These are phyloP conservation scores for Microsporum canis DNA, from an alignment of 2,329 filamentous ascomycete species.

Conservation along the genomic window DNA sequence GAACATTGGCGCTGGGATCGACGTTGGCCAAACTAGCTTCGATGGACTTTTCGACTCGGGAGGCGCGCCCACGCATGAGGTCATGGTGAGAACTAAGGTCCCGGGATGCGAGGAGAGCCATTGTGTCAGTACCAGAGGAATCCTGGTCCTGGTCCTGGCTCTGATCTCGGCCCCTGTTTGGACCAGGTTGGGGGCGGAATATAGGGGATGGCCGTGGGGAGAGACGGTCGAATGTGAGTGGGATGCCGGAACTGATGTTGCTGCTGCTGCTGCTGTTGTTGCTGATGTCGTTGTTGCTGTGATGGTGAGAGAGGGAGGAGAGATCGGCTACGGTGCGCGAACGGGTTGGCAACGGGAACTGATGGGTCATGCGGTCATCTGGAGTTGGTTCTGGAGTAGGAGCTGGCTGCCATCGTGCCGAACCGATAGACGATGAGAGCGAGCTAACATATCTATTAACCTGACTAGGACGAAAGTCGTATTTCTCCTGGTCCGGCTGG, in stretches of 20 bases:
- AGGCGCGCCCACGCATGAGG: constrained; percentile 15
- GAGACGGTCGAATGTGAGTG: not conserved
- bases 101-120: not conserved
- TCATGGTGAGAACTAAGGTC: not conserved
- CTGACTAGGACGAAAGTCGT: not conserved
- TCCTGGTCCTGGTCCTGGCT: not conserved
- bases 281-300: not conserved
- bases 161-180: not conserved
- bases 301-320: not conserved
- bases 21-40: constrained; percentile 51
- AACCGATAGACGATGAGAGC: constrained; percentile 12
- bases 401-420: constrained; percentile 11
- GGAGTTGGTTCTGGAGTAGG: constrained; percentile 3
- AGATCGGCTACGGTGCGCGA: not conserved
- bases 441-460: constrained; percentile 13
- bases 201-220: not conserved
- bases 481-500: not conserved
- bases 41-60: constrained; percentile 50
- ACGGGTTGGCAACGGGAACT: not conserved
- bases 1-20: constrained; percentile 43
- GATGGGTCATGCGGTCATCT: constrained; percentile 1
- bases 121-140: not conserved
- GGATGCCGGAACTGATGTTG: not conserved
- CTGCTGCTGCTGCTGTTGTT: not conserved
- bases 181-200: not conserved